These are phyloP conservation scores for Pichiaceae sp. DNA, from an alignment of 1,139 yeast genomes.

Conservation along the genomic window DNA sequence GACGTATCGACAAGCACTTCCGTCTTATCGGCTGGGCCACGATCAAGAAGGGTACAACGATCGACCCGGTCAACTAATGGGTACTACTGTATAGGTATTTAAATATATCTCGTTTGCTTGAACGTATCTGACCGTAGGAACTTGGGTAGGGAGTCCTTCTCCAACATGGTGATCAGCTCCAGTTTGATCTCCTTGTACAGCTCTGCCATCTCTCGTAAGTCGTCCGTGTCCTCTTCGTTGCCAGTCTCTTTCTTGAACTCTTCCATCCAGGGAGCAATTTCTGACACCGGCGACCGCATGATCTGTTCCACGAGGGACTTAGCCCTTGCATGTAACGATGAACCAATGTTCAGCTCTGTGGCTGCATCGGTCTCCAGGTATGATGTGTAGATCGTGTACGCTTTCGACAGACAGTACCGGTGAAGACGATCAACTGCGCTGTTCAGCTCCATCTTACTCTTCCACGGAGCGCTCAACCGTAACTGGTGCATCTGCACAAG, in stretches of 20 bases:
- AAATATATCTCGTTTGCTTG: conserved; percentile 9
- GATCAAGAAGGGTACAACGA: conserved; percentile 87
- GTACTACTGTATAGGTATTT: not conserved
- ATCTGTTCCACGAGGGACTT: not conserved
- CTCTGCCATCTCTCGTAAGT: not conserved
- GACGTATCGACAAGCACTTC: conserved; percentile 99
- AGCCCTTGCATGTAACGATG: conserved; percentile 25
- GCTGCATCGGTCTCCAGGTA: conserved; percentile 68
- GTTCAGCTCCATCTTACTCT: conserved; percentile 17
- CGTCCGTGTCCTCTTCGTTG: not conserved
- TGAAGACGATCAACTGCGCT: conserved; percentile 34
- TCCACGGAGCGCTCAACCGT: conserved; percentile 4
- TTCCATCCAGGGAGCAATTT: conserved; percentile 11
- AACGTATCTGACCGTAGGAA: conserved; percentile 40
- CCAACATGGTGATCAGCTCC: not conserved
- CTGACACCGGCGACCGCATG: not conserved
- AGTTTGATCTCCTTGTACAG: not conserved
- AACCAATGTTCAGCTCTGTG: conserved; percentile 63
- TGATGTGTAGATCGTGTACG: conserved; percentile 57
- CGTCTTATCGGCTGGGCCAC: conserved; percentile 99
- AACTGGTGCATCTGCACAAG: not conserved
- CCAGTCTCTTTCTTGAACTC: too few species aligned
- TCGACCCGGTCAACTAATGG: conserved; percentile 51
- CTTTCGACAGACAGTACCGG: conserved; percentile 46
- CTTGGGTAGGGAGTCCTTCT: conserved; percentile 43